Evolutionary conservation across 176 grass and related monocot species (phyloP).

Genomic region (Oryza longistaminata): DNA sequence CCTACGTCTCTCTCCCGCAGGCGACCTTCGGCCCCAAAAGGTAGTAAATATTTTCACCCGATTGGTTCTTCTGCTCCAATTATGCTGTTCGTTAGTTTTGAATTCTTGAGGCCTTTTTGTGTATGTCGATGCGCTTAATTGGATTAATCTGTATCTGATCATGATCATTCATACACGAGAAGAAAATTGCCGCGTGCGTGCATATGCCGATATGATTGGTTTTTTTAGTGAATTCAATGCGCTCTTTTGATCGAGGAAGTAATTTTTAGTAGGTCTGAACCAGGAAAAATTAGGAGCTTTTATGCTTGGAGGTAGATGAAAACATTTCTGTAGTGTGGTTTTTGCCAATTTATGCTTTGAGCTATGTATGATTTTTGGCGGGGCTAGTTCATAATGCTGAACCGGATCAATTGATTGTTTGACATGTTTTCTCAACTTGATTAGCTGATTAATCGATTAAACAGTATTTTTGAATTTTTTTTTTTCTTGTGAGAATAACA

Average conservation of each 20-base stretch:
- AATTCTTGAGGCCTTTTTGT: background rate
- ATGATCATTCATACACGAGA: no score
- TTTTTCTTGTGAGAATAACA: no score
- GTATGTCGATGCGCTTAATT: no score
- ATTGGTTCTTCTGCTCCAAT: background rate
- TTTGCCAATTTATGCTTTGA: background rate
- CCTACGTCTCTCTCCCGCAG: conserved; percentile 77
- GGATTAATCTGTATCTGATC: no score
- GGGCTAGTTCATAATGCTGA: background rate
- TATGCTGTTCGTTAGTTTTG: background rate
- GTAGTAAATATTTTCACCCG: background rate
- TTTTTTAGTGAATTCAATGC: no score
- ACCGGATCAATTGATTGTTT: background rate
- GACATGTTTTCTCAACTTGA: background rate
- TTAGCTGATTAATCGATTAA: background rate
- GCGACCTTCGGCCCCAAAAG: conserved; percentile 91
- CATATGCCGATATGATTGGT: no score
- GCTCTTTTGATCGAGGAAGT: no score
- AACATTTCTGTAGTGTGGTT: background rate
- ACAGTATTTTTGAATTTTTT: no score
- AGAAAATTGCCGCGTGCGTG: no score
- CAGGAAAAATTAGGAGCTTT: background rate
- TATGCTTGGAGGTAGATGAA: background rate
- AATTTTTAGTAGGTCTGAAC: no score
- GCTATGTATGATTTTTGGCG: background rate